phyloP scores from a whole-genome alignment of 768 basidiomycete species.

The Hygrophoropsis aurantiaca region DNA sequence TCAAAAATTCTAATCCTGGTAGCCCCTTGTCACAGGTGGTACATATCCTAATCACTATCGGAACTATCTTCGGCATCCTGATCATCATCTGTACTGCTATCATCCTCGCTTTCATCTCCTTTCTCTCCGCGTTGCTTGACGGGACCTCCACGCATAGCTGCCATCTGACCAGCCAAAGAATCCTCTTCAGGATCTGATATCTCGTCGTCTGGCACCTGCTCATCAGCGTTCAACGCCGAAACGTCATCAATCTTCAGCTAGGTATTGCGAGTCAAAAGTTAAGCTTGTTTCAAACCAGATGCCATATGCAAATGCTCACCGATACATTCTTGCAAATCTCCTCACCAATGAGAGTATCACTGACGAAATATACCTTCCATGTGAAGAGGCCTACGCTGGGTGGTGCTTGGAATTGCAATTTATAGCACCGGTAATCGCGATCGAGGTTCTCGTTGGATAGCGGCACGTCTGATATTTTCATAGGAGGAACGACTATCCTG shows the following conservation, averaged over 20 bases:
- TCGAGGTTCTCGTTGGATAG: constrained; percentile 46
- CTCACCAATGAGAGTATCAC: constrained; percentile 87
- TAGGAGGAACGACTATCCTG: constrained; percentile 83
- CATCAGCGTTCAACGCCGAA: constrained; percentile 54
- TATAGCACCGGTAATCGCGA: constrained; percentile 77
- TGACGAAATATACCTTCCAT: constrained; percentile 84
- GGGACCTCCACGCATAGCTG: constrained; percentile 84
- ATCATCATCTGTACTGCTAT: constrained; percentile 51
- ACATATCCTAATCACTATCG: constrained; percentile 40
- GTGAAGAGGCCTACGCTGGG: constrained; percentile 79
- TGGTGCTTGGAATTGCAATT: constrained; percentile 94
- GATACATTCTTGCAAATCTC: constrained; percentile 70
- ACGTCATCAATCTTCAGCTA: constrained; percentile 86
- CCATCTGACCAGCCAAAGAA: constrained; percentile 95
- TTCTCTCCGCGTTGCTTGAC: constrained; percentile 64
- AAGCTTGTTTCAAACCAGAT: background rate
- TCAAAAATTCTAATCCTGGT: too few species aligned
- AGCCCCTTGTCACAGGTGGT: background rate
- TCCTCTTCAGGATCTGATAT: constrained; percentile 99
- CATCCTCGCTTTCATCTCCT: constrained; percentile 50
- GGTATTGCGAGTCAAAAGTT: constrained; percentile 10
- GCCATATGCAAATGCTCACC: constrained; percentile 42
- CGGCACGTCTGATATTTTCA: constrained; percentile 80
- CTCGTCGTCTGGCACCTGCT: constrained; percentile 76
- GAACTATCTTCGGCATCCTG: constrained; percentile 49